Conservation (phyloP, 305 asterid genomes). For the Fraxinus sp. region DNA sequence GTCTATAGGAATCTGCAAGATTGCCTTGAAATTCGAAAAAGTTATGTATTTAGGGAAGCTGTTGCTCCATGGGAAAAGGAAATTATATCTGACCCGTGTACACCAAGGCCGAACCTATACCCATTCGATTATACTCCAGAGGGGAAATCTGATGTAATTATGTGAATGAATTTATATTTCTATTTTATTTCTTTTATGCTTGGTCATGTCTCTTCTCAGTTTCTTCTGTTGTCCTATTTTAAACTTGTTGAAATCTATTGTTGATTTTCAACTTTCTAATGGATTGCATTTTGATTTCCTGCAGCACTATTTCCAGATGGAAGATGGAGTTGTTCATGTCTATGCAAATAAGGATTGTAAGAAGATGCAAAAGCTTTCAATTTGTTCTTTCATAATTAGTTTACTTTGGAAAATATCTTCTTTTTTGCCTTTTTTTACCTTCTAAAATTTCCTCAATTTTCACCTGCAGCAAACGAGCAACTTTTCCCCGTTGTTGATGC, state of each 20-base stretch:
- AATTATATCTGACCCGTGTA: constrained; percentile 81
- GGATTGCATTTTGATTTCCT: constrained; percentile 21
- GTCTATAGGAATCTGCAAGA: constrained; percentile 75
- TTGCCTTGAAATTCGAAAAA: constrained; percentile 77
- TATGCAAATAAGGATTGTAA: constrained; percentile 83
- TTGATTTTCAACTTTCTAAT: constrained; percentile 15
- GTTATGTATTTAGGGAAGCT: constrained; percentile 76
- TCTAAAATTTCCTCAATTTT: constrained; percentile 23
- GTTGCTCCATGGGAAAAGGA: constrained; percentile 89
- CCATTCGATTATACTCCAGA: constrained; percentile 71
- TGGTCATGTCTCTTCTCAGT: constrained; percentile 13
- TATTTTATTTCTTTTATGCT: constrained; percentile 4
- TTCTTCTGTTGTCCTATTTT: constrained; percentile 6
- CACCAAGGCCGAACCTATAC: constrained; percentile 81
- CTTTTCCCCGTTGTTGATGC: constrained; percentile 95
- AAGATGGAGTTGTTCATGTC: constrained; percentile 88
- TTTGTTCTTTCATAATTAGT: constrained; percentile 1
- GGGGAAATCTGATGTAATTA: constrained; percentile 73
- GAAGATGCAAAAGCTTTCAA: constrained; percentile 39
- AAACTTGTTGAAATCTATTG: background rate
- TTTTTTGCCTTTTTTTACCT: background rate
- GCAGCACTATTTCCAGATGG: constrained; percentile 86
- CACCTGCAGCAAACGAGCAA: constrained; percentile 63
- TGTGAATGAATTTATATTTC: background rate
- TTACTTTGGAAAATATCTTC: constrained; percentile 10